phyloP scores from a whole-genome alignment of 306 rosid species.

The Pyrus bretschneideri region DNA sequence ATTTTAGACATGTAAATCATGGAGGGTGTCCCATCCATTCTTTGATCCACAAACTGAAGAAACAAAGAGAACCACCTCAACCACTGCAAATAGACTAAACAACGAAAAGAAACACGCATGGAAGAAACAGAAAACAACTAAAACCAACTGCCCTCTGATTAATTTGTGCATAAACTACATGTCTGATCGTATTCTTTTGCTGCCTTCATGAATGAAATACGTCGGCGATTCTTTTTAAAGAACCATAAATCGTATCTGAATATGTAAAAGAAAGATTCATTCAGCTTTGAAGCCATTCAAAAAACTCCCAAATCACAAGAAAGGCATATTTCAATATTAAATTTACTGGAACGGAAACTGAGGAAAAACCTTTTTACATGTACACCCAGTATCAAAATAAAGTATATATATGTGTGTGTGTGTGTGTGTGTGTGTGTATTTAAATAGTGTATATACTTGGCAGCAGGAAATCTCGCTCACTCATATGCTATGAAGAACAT shows the following conservation, averaged over 20 bases:
- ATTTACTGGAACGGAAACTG: neutral
- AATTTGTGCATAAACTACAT: neutral
- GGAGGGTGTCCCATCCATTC: conserved; percentile 46
- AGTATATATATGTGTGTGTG: neutral
- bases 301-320: conserved; percentile 17
- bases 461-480: conserved; percentile 19
- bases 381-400: neutral
- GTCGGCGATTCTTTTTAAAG: neutral
- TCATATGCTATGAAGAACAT: conserved; percentile 20
- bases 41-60: conserved; percentile 1
- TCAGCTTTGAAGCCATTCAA: conserved; percentile 5
- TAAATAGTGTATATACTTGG: conserved; percentile 25
- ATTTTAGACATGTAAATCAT: conserved; percentile 12
- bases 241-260: neutral
- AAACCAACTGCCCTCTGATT: neutral
- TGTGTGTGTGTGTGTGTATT: no score
- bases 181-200: neutral
- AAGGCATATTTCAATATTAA: conserved; percentile 2
- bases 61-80: conserved; percentile 35
- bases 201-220: neutral
- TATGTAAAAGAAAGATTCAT: neutral
- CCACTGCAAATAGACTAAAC: conserved; percentile 43
- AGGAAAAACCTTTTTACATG: conserved; percentile 8
- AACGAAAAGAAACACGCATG: conserved; percentile 22
- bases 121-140: neutral